Conservation (phyloP, 768 basidiomycete species). For the Xanthoconium purpureum region DNA sequence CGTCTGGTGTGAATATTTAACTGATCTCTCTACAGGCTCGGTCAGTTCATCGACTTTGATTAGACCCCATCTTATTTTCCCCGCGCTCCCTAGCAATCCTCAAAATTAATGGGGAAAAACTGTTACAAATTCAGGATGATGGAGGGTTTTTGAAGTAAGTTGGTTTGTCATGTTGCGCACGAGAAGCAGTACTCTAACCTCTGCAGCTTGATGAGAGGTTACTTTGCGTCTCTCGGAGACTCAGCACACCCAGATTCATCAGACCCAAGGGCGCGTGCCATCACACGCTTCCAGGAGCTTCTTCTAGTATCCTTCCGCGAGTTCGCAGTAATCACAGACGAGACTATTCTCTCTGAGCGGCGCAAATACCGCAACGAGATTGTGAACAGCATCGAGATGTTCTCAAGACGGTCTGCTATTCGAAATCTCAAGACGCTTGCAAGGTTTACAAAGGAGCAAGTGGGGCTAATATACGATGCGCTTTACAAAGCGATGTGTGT, state of each 20-base stretch:
- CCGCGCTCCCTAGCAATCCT: conserved; percentile 67
- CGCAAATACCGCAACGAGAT: conserved; percentile 85
- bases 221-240: conserved; percentile 89
- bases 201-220: conserved; percentile 85
- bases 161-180: conserved; percentile 18
- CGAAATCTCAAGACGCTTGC: conserved; percentile 80
- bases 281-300: conserved; percentile 96
- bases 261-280: conserved; percentile 87
- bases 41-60: conserved; percentile 36
- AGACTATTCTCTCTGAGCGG: conserved; percentile 85
- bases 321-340: conserved; percentile 94
- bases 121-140: conserved; percentile 93
- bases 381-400: conserved; percentile 88
- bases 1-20: background rate
- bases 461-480: conserved; percentile 88
- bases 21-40: conserved; percentile 42
- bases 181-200: background rate
- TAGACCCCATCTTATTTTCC: conserved; percentile 10
- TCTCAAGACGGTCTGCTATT: conserved; percentile 88
- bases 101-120: conserved; percentile 93
- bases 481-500: conserved; percentile 82
- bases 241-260: conserved; percentile 88
- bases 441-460: conserved; percentile 83
- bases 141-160: conserved; percentile 91
- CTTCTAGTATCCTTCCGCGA: conserved; percentile 97